Percentiles rank a stretch among this genome's conserved stretches.
Conservation (phyloP, 257 asterid species). For the Catharanthus roseus region DNA sequence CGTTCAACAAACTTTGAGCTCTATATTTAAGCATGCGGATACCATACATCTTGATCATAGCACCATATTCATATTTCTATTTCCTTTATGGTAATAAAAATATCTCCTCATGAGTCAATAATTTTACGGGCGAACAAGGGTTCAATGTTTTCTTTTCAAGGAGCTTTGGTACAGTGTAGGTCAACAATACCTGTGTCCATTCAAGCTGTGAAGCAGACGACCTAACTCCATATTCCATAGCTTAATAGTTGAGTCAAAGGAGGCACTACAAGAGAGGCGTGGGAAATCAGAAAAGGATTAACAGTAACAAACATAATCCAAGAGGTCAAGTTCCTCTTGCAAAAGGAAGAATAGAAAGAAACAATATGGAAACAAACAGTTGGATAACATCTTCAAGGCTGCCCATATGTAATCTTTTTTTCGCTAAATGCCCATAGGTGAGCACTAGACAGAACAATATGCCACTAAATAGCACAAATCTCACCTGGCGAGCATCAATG, state of each 20-base stretch:
- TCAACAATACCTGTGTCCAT: conserved; percentile 76
- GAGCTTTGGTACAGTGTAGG: not conserved
- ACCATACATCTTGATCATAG: not conserved
- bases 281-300: conserved; percentile 1
- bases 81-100: not conserved
- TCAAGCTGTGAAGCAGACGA: conserved; percentile 64
- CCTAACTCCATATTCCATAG: conserved; percentile 82
- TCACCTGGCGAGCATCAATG: conserved; percentile 84
- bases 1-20: not conserved
- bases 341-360: not conserved
- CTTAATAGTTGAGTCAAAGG: conserved; percentile 94
- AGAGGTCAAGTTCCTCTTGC: not conserved
- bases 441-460: not conserved
- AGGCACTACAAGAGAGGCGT: conserved; percentile 53
- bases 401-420: too few species aligned
- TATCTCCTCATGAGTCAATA: not conserved
- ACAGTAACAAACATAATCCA: not conserved
- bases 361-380: not conserved
- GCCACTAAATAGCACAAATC: conserved; percentile 4
- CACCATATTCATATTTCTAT: not conserved
- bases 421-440: too few species aligned
- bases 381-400: not conserved
- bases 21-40: not conserved
- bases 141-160: not conserved
- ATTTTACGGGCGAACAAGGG: not conserved